Evolutionary conservation across 1,139 yeast species (phyloP), one percentile per base, ranked within the genome.

Genomic region (Candida tetrigidarum): DNA sequence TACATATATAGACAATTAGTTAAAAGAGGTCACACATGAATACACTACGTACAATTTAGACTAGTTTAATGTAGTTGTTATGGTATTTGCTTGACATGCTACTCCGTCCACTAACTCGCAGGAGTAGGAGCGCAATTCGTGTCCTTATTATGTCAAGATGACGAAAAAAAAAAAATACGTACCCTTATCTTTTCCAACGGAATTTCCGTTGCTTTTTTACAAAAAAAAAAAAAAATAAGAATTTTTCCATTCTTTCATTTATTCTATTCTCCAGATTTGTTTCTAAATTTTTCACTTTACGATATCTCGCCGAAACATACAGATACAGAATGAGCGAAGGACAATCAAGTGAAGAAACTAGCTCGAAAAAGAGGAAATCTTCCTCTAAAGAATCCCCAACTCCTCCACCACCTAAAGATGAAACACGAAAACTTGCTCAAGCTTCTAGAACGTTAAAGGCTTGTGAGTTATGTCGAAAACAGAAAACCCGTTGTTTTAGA

Each of bases 401-500:
- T 2, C 29, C 37, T 11, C 23, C 41, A 20, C 29, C 41, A 18
- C 26, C 41, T 9, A 42, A 41, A 15, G 45, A 41, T 28, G 50
- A 45, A 29, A 56, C 55, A 26, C 44, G 69, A 41, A 55, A 53
- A 41, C 49, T 55, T 32, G 67, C 62, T 1, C 69, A 66, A 53
- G 71, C 74, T 0, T 68, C 80, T 1, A 56, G 87, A 41, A 80
- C 84, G 0, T 58, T 77, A 4, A 71, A 70, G 50, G 90, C 90
- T 0, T 84, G 90, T 57, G 74, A 72, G 3, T 60, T 69, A 18
- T 84, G 90, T 56, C 66, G 89, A 30, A 73, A 66, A 50, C 86
- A 80, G 56, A 84, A 84, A 61, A 82, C 88, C 1, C 61, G 86
- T 45, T 84, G 90, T 54, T 74, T 83, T 51, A 68, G 81, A 39